A percentile compares a stretch with the other conserved stretches of the same genome.
phyloP scores from a whole-genome alignment of 2,329 filamentous ascomycete species.

The Epichloe festucae region DNA sequence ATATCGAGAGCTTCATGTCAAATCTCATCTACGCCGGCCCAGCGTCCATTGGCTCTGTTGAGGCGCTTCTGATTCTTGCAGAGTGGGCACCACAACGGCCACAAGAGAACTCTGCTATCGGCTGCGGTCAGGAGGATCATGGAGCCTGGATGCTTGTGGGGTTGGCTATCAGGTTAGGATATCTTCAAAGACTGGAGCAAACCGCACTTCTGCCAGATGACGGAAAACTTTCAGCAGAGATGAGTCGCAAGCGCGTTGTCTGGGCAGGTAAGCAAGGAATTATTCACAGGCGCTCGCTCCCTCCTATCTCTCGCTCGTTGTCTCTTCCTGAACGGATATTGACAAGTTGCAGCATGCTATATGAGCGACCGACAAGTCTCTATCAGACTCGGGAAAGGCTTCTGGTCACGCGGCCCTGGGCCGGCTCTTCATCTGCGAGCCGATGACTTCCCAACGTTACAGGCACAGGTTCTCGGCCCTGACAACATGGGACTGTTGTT shows the following conservation, averaged over 20 bases:
- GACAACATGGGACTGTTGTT: slow-evolving; percentile 58
- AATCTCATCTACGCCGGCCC: slow-evolving; percentile 53
- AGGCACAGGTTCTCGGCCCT: slow-evolving; percentile 42
- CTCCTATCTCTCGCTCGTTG: too few relatives aligned
- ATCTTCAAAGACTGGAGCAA: slow-evolving; percentile 56
- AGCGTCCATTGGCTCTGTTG: slow-evolving; percentile 56
- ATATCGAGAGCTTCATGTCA: slow-evolving; percentile 58
- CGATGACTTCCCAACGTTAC: slow-evolving; percentile 54
- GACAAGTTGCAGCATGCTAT: slow-evolving; percentile 36
- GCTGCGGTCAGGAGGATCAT: slow-evolving; percentile 59
- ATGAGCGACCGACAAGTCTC: slow-evolving; percentile 56
- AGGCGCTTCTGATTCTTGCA: slow-evolving; percentile 55
- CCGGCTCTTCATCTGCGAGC: slow-evolving; percentile 51
- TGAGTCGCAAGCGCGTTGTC: slow-evolving; percentile 50
- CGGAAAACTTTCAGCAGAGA: slow-evolving; percentile 43
- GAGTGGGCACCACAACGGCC: slow-evolving; percentile 61
- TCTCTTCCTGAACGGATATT: not conserved
- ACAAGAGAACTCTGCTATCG: slow-evolving; percentile 47
- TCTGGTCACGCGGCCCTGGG: slow-evolving; percentile 60
- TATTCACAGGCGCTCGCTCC: too few relatives aligned
- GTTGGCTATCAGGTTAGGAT: slow-evolving; percentile 54
- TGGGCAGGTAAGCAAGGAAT: slow-evolving; percentile 41
- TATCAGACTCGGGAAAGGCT: slow-evolving; percentile 57
- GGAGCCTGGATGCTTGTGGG: slow-evolving; percentile 70
- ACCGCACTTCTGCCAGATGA: slow-evolving; percentile 52